phyloP scores from a whole-genome alignment of 2,329 filamentous ascomycete genomes.

The Phialophora tarda region DNA sequence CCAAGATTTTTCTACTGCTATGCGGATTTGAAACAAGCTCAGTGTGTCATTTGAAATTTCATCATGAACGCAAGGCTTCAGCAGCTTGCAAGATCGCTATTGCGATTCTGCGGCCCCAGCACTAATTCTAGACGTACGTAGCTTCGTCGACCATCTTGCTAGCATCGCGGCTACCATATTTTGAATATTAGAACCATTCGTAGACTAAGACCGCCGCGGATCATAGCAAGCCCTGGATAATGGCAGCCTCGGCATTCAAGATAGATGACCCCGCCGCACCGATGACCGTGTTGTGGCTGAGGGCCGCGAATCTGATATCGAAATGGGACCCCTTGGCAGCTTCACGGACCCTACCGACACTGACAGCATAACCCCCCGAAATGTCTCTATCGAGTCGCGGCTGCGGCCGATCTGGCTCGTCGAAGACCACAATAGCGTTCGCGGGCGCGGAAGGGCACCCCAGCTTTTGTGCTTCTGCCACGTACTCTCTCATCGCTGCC shows the following conservation, averaged over 20 bases:
- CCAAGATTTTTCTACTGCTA: slow-evolving; percentile 16
- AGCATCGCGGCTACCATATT: neutral
- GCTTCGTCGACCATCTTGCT: neutral
- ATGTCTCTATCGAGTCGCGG: slow-evolving; percentile 87
- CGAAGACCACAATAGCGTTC: slow-evolving; percentile 83
- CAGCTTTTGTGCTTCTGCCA: slow-evolving; percentile 78
- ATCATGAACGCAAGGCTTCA: neutral
- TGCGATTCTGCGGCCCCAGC: neutral
- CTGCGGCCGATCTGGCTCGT: slow-evolving; percentile 88
- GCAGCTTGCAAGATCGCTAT: neutral
- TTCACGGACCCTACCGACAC: slow-evolving; percentile 83
- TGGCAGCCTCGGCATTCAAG: slow-evolving; percentile 88
- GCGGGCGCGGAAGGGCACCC: slow-evolving; percentile 86
- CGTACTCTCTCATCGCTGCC: slow-evolving; percentile 78
- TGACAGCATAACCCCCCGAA: slow-evolving; percentile 85
- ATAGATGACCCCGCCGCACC: slow-evolving; percentile 96
- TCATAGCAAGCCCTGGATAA: slow-evolving; percentile 83
- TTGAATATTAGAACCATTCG: neutral
- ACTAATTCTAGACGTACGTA: neutral
- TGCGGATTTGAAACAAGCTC: neutral
- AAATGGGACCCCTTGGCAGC: slow-evolving; percentile 83
- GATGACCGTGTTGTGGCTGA: slow-evolving; percentile 92
- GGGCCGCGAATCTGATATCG: slow-evolving; percentile 90
- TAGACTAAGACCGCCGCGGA: neutral
- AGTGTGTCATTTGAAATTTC: slow-evolving; percentile 26